Evolutionary conservation across 2,329 filamentous ascomycete species (phyloP), one percentile per base, ranked within the genome.

Genomic region (Fusarium cyanostomum): DNA sequence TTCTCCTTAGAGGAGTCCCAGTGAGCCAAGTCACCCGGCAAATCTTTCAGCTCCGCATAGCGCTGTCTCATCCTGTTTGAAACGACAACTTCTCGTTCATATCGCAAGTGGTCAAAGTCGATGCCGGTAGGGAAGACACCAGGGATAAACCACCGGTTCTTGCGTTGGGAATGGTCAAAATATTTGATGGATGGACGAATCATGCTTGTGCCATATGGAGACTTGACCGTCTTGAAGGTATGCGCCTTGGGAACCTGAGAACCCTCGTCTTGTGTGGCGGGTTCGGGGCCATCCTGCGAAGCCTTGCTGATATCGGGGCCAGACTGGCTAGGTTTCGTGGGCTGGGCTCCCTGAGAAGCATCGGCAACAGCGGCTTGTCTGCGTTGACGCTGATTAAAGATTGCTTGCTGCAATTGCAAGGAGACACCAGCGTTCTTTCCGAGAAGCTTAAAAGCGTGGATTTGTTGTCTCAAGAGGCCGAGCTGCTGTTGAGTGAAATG

Each of bases 1-100:
- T 66, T 74, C 26, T 90, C 86, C 57, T 92, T 89, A 8, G 87
- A 87, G 0, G 89, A 87, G 71, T 98, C 92, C 91, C 93, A 96
- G 45, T 92, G 90, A 27, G 89, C 92, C 45, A 97, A 82, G 72
- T 96, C 97, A 30, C 91, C 92, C 13, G 92, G 91, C 15, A 97
- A 80, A 27, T 89, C 86, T 73, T 93, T 94, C 24, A 99, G 81
- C 74, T 98, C 93, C 9, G 88, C 82, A 73, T 94, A 94, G 41
- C 95, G 87, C 42, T 94, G 88, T 63, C 88, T 89, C 80, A 99
- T 92, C 51, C 93, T 89, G 76, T 96, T 98, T 79, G 95, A 96
- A 18, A 97, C 82, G 43, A 95, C 89, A 56, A 90, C 88, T 74
- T 98, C 95, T 39, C 93, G 88, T 73, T 97, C 93, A 66, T 94